Conservation (phyloP, 2,329 filamentous ascomycete genomes). For the Hypoxylon sp. region DNA sequence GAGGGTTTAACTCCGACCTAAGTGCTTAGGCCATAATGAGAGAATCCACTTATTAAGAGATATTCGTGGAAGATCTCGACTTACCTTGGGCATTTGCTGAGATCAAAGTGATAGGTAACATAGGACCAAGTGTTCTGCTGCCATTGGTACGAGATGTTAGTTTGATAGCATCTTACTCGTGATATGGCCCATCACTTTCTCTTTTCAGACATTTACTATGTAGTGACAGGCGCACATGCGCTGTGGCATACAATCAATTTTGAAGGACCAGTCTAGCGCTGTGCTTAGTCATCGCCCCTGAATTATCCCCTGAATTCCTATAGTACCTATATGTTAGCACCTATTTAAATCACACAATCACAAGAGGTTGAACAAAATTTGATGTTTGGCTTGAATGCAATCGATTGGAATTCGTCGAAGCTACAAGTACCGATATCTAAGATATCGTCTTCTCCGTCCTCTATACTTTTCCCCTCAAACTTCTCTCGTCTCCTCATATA, state of each 20-base stretch:
- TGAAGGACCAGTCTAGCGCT: not conserved
- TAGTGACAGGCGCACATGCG: not conserved
- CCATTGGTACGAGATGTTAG: not conserved
- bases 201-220: not conserved
- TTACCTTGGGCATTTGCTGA: not conserved
- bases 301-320: not conserved
- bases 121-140: not conserved
- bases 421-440: not conserved
- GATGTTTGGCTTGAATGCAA: not conserved
- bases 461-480: not conserved
- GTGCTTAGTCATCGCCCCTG: constrained; percentile 3
- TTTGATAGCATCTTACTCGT: not conserved
- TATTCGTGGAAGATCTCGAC: not conserved
- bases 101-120: not conserved
- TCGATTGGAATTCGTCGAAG: not conserved
- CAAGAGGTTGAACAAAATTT: not conserved
- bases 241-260: not conserved
- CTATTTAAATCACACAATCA: not conserved
- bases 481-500: not conserved
- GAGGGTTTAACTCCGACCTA: no score
- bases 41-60: not conserved
- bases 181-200: not conserved
- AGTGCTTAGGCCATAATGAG: not conserved
- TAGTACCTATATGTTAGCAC: not conserved
- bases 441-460: not conserved